phyloP scores from a whole-genome alignment of 1,139 yeast species.

The Williopsis jadinii region DNA sequence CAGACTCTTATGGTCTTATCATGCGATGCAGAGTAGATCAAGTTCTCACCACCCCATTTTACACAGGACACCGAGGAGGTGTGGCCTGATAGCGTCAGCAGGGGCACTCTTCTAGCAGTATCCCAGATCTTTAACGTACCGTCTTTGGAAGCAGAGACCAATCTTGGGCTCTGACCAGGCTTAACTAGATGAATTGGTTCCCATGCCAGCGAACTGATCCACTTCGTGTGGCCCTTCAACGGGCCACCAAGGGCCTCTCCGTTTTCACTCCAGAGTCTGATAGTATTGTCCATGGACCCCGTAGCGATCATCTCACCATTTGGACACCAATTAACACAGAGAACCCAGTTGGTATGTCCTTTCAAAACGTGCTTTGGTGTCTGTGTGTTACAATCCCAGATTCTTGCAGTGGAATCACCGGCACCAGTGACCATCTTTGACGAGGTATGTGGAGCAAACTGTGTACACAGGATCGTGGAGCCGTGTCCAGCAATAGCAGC shows the following conservation, averaged over 20 bases:
- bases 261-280: conserved; percentile 77
- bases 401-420: conserved; percentile 94
- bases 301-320: conserved; percentile 90
- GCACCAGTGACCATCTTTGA: conserved; percentile 91
- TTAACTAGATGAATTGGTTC: conserved; percentile 83
- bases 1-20: conserved; percentile 92
- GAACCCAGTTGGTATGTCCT: conserved; percentile 93
- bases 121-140: conserved; percentile 92
- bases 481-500: conserved; percentile 96
- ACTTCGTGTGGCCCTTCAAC: conserved; percentile 74
- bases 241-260: conserved; percentile 76
- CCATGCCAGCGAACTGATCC: conserved; percentile 90
- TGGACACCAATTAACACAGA: conserved; percentile 92
- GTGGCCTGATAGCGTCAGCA: conserved; percentile 80
- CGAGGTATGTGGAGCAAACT: conserved; percentile 88
- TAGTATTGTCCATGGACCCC: conserved; percentile 90
- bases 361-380: conserved; percentile 75
- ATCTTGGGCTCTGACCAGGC: conserved; percentile 58
- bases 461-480: conserved; percentile 83
- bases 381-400: conserved; percentile 96
- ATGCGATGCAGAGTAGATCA: conserved; percentile 86
- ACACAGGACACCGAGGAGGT: conserved; percentile 87
- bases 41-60: conserved; percentile 90
- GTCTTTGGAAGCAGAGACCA: conserved; percentile 89
- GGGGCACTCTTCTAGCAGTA: conserved; percentile 59